phyloP scores from a whole-genome alignment of 2,329 filamentous ascomycete species.

The Colletotrichum tanaceti region DNA sequence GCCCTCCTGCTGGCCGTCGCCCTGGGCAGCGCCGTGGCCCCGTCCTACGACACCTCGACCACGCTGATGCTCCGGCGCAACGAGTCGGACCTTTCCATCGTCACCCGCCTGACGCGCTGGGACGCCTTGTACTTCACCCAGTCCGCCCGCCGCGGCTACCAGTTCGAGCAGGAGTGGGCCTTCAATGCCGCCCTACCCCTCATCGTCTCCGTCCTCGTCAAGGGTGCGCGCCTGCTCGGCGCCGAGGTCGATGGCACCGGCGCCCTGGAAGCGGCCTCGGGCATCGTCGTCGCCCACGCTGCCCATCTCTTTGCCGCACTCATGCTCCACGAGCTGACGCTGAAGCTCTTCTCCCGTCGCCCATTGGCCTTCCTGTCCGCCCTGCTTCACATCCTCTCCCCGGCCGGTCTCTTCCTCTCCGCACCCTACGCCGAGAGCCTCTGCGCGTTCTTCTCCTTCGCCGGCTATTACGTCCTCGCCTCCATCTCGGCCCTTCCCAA shows the following conservation, averaged over 20 bases:
- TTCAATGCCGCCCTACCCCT: constrained; percentile 69
- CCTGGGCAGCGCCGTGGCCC: constrained; percentile 58
- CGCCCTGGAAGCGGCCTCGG: constrained; percentile 62
- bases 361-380: constrained; percentile 76
- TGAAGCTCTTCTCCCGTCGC: constrained; percentile 62
- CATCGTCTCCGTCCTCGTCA: constrained; percentile 52
- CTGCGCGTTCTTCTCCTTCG: constrained; percentile 82
- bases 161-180: constrained; percentile 88
- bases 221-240: constrained; percentile 46
- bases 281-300: constrained; percentile 75
- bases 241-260: constrained; percentile 39
- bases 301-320: constrained; percentile 82
- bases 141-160: constrained; percentile 70
- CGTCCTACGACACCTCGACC: constrained; percentile 84
- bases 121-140: constrained; percentile 83
- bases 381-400: constrained; percentile 83
- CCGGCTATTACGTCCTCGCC: constrained; percentile 77
- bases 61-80: constrained; percentile 55
- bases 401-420: constrained; percentile 89
- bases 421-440: constrained; percentile 86
- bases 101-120: constrained; percentile 77
- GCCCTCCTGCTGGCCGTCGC: constrained; percentile 71
- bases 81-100: constrained; percentile 51
- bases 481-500: constrained; percentile 57
- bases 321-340: constrained; percentile 75